Percentiles rank a stretch among this genome's conserved stretches.
phyloP scores from a whole-genome alignment of 148 eudicot species.

The Bassia scoparia region DNA sequence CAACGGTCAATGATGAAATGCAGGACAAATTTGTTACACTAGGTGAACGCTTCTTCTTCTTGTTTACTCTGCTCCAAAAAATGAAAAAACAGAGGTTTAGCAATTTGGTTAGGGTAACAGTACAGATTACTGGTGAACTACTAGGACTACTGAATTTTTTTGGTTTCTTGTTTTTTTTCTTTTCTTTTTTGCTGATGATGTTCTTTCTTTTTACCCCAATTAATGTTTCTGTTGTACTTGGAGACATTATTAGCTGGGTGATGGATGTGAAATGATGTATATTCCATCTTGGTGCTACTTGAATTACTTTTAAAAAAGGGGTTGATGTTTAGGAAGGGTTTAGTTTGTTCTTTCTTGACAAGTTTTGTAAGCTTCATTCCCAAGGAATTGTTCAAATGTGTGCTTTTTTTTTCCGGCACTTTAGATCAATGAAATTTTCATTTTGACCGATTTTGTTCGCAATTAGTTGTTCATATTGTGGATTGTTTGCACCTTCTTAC shows the following conservation, averaged over 20 bases:
- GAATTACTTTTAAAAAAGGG: slow-evolving; percentile 31
- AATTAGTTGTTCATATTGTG: background rate
- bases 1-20: slow-evolving; percentile 22
- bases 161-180: slow-evolving; percentile 1
- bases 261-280: slow-evolving; percentile 42
- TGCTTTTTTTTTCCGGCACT: slow-evolving; percentile 34
- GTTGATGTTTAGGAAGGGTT: slow-evolving; percentile 35
- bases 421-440: slow-evolving; percentile 39
- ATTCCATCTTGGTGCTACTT: slow-evolving; percentile 32
- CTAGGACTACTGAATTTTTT: slow-evolving; percentile 30
- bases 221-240: slow-evolving; percentile 24
- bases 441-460: slow-evolving; percentile 17
- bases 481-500: background rate
- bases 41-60: slow-evolving; percentile 23
- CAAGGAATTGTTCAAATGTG: slow-evolving; percentile 31
- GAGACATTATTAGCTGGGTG: slow-evolving; percentile 29
- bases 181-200: slow-evolving; percentile 13
- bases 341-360: slow-evolving; percentile 28
- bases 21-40: slow-evolving; percentile 10
- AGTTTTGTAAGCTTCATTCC: slow-evolving; percentile 37
- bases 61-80: background rate
- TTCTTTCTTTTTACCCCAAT: background rate
- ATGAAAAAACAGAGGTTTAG: background rate
- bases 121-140: slow-evolving; percentile 42
- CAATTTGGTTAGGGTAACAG: slow-evolving; percentile 25